phyloP scores from a whole-genome alignment of 768 basidiomycete genomes.

The Paxillus rubicundulus region DNA sequence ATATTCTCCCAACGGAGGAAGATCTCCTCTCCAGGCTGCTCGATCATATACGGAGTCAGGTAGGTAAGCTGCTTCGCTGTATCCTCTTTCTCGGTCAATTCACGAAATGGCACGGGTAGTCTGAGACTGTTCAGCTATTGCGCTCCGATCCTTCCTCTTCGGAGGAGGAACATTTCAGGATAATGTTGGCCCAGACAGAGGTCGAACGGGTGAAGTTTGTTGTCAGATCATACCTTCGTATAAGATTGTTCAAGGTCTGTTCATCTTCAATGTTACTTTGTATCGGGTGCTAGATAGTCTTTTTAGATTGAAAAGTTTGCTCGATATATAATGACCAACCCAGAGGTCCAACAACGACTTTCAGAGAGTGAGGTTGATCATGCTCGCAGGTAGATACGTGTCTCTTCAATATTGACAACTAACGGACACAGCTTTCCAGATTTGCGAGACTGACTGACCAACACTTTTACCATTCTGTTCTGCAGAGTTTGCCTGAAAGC shows the following conservation, averaged over 20 bases:
- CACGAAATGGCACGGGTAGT: slow-evolving; percentile 41
- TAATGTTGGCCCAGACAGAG: slow-evolving; percentile 92
- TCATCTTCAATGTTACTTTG: not conserved
- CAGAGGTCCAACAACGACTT: slow-evolving; percentile 70
- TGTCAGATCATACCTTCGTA: slow-evolving; percentile 84
- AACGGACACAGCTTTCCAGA: slow-evolving; percentile 36
- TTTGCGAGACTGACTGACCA: slow-evolving; percentile 74
- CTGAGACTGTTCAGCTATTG: slow-evolving; percentile 72
- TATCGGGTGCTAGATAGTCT: not conserved
- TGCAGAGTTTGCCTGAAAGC: slow-evolving; percentile 76
- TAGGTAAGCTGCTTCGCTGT: slow-evolving; percentile 34
- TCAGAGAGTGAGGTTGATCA: slow-evolving; percentile 82
- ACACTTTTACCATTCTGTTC: slow-evolving; percentile 76
- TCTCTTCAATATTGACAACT: not conserved
- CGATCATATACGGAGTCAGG: slow-evolving; percentile 82
- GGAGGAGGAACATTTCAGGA: slow-evolving; percentile 90
- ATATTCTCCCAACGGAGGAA: slow-evolving; percentile 73
- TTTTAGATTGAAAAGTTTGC: slow-evolving; percentile 85
- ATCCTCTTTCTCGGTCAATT: not conserved
- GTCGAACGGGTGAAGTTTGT: slow-evolving; percentile 93
- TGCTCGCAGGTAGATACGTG: slow-evolving; percentile 48
- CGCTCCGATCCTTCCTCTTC: slow-evolving; percentile 80
- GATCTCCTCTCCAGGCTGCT: slow-evolving; percentile 61
- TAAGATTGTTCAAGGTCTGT: slow-evolving; percentile 78
- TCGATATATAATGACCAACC: slow-evolving; percentile 69